These are phyloP conservation scores for Kurtzmaniella quercitrusa DNA, from an alignment of 1,139 yeast genomes.

Conservation along the genomic window DNA sequence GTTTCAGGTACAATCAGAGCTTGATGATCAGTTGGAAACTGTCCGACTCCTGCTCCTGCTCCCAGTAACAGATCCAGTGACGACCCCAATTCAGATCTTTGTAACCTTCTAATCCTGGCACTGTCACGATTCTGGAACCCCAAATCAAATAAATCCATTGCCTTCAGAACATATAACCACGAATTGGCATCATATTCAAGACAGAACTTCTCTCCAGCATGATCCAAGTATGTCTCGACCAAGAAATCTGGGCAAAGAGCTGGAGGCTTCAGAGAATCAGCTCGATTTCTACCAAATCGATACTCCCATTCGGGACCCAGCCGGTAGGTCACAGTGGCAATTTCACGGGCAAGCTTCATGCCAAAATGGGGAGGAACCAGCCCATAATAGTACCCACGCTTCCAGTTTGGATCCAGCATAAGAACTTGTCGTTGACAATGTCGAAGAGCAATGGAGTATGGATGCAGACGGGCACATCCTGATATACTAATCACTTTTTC, in stretches of 20 bases:
- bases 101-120: constrained; percentile 26
- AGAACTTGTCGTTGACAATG: constrained; percentile 90
- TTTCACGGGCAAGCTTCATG: constrained; percentile 89
- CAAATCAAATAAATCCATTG: constrained; percentile 90
- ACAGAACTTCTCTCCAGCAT: constrained; percentile 92
- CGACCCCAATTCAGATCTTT: constrained; percentile 27
- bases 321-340: constrained; percentile 89
- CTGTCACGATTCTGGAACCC: constrained; percentile 46
- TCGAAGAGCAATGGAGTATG: constrained; percentile 89
- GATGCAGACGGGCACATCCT: constrained; percentile 93
- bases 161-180: constrained; percentile 78
- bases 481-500: constrained; percentile 70
- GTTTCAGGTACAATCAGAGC: constrained; percentile 43
- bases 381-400: constrained; percentile 81
- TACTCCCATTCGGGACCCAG: constrained; percentile 98
- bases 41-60: too few relatives aligned
- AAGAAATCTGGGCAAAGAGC: constrained; percentile 90
- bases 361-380: constrained; percentile 87
- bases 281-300: constrained; percentile 83
- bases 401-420: constrained; percentile 95
- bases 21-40: constrained; percentile 25
- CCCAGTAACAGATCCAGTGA: background rate
- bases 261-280: constrained; percentile 74
- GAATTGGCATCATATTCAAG: constrained; percentile 90
- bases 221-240: constrained; percentile 89